These are phyloP conservation scores for Manihot esculenta DNA, from an alignment of 441 rosid species.

Conservation along the genomic window DNA sequence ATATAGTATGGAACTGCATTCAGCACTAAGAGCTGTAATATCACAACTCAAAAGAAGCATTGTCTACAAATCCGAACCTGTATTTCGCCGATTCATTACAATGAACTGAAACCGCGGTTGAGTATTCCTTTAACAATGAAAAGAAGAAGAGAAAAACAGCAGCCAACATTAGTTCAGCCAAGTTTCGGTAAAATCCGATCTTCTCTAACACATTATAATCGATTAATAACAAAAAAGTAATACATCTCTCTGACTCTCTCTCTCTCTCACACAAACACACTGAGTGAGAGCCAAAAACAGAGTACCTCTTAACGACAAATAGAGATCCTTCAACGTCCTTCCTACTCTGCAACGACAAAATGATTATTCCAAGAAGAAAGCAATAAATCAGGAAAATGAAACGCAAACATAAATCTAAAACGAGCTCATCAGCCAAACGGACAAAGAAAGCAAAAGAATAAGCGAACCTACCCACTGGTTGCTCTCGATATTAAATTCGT, in stretches of 20 bases:
- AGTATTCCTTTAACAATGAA: constrained; percentile 44
- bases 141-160: too few relatives aligned
- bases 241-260: too few relatives aligned
- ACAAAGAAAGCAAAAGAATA: neutral
- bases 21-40: neutral
- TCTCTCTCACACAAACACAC: too few relatives aligned
- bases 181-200: neutral
- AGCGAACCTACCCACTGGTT: constrained; percentile 62
- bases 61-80: constrained; percentile 37
- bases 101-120: constrained; percentile 82
- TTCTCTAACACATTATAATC: too few relatives aligned
- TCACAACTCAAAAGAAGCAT: neutral
- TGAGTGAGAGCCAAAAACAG: neutral
- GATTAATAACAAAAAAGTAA: too few relatives aligned
- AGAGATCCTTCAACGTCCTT: constrained; percentile 86
- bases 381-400: neutral
- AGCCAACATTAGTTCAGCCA: neutral
- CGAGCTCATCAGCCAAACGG: neutral
- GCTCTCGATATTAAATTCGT: constrained; percentile 73
- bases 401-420: neutral
- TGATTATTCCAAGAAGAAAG: neutral
- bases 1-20: neutral
- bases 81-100: constrained; percentile 72
- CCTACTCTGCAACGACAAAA: constrained; percentile 51
- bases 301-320: constrained; percentile 73